A percentile compares a stretch with the other conserved stretches of the same genome.
Conservation (phyloP, 371 early-diverging fungal species). For the Mortierella sp. region DNA sequence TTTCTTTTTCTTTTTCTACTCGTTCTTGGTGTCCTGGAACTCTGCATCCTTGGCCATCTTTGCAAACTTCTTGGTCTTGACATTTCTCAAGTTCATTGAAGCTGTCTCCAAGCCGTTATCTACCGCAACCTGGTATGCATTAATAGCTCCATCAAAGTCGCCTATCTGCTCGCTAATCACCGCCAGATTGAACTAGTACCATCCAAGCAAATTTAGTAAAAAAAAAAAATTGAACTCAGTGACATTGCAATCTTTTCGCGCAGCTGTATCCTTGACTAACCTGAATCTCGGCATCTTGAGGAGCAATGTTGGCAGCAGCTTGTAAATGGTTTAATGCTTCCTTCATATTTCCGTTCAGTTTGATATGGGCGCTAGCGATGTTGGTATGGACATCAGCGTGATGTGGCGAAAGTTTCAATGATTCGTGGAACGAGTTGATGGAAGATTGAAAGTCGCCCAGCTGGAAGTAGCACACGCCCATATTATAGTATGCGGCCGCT, state of each 20-base stretch:
- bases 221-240: neutral
- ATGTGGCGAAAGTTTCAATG: conserved; percentile 74
- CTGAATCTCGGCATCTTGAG: conserved; percentile 79
- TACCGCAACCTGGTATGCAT: conserved; percentile 74
- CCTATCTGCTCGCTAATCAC: conserved; percentile 81
- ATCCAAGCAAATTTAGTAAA: too few species aligned
- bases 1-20: conserved; percentile 4
- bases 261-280: conserved; percentile 15
- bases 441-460: conserved; percentile 76
- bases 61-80: conserved; percentile 60
- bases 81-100: conserved; percentile 67
- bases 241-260: neutral
- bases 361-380: conserved; percentile 81
- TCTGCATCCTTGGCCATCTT: conserved; percentile 48
- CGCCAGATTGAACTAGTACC: conserved; percentile 82
- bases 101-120: conserved; percentile 75
- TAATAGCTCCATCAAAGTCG: conserved; percentile 76
- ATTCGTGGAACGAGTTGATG: conserved; percentile 74
- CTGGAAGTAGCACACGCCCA: conserved; percentile 82
- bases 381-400: conserved; percentile 88
- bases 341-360: conserved; percentile 69
- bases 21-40: conserved; percentile 27
- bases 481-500: conserved; percentile 81
- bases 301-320: conserved; percentile 78
- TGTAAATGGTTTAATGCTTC: conserved; percentile 75